Evolutionary conservation across 2,329 filamentous ascomycete genomes (phyloP).

Genomic region (Byssochlamys sp.): DNA sequence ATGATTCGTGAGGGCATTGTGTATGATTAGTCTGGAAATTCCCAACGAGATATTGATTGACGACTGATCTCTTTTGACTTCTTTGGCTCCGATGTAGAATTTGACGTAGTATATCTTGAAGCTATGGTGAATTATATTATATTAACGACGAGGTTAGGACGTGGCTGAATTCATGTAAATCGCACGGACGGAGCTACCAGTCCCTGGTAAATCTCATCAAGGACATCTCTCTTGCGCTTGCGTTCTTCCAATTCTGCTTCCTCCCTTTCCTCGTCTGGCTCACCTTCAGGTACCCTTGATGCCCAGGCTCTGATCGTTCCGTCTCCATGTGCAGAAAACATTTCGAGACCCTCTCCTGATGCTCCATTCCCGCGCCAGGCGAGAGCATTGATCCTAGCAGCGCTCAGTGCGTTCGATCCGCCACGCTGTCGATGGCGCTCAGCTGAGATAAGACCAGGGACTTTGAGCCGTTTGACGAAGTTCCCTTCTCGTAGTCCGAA

Average conservation of each 20-base stretch:
- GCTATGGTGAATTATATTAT: not conserved
- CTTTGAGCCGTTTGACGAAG: conserved; percentile 60
- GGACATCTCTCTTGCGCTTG: conserved; percentile 63
- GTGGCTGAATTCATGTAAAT: conserved; percentile 34
- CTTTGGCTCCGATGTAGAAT: not conserved
- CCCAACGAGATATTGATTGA: not conserved
- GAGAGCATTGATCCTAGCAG: conserved; percentile 61
- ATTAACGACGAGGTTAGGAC: not conserved
- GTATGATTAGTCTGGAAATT: not conserved
- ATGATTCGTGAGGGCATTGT: too few relatives aligned
- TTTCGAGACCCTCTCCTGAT: conserved; percentile 50
- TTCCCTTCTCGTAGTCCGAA: conserved; percentile 71
- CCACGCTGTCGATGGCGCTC: conserved; percentile 25
- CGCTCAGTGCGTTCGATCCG: conserved; percentile 39
- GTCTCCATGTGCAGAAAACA: conserved; percentile 77
- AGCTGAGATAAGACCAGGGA: conserved; percentile 45
- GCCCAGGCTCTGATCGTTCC: conserved; percentile 75
- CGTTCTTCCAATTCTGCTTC: conserved; percentile 43
- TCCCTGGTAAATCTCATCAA: conserved; percentile 71
- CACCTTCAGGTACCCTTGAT: conserved; percentile 47
- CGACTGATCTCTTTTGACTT: not conserved
- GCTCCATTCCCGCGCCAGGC: conserved; percentile 61
- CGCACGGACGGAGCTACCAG: conserved; percentile 64
- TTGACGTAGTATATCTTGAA: not conserved
- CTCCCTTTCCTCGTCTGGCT: conserved; percentile 30